Conservation (phyloP, 495 filamentous ascomycete species). For the Thozetella sp. region DNA sequence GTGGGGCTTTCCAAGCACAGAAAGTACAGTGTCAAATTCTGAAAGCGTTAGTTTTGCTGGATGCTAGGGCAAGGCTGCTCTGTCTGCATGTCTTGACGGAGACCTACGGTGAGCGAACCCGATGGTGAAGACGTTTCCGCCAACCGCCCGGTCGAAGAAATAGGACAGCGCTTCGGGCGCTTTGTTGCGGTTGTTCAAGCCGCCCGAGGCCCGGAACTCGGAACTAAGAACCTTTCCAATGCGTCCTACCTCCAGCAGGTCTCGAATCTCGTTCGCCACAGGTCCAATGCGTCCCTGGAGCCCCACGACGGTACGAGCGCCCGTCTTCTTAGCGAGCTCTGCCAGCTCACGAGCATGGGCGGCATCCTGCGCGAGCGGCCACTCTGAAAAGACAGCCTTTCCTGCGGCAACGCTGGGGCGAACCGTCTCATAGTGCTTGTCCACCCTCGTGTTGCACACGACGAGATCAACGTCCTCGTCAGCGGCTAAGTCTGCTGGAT, state of each 20-base stretch:
- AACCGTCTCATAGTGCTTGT: conserved; percentile 5
- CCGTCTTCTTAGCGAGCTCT: conserved; percentile 27
- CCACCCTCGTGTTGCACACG: not conserved
- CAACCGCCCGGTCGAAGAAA: conserved; percentile 41
- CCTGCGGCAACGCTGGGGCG: conserved; percentile 49
- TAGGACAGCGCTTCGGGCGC: conserved; percentile 38
- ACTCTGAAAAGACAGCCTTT: conserved; percentile 63
- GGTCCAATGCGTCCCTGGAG: conserved; percentile 51
- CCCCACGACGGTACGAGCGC: conserved; percentile 50
- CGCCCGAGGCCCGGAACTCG: conserved; percentile 41
- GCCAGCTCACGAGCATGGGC: conserved; percentile 42
- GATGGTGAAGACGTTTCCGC: conserved; percentile 55
- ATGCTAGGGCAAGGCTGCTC: not conserved
- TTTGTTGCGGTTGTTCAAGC: conserved; percentile 30
- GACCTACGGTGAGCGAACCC: conserved; percentile 49
- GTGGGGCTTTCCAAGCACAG: conserved; percentile 44
- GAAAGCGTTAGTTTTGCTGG: not conserved
- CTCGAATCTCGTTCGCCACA: conserved; percentile 40
- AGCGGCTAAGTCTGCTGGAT: conserved; percentile 1
- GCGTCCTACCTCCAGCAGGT: conserved; percentile 42
- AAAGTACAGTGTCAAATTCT: conserved; percentile 39
- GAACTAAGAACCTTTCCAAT: conserved; percentile 59
- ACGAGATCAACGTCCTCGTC: conserved; percentile 5
- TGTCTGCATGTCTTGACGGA: not conserved
- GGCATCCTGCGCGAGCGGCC: conserved; percentile 48